Conservation (phyloP, 805 yeast genomes). For the Candida stauntonica region DNA sequence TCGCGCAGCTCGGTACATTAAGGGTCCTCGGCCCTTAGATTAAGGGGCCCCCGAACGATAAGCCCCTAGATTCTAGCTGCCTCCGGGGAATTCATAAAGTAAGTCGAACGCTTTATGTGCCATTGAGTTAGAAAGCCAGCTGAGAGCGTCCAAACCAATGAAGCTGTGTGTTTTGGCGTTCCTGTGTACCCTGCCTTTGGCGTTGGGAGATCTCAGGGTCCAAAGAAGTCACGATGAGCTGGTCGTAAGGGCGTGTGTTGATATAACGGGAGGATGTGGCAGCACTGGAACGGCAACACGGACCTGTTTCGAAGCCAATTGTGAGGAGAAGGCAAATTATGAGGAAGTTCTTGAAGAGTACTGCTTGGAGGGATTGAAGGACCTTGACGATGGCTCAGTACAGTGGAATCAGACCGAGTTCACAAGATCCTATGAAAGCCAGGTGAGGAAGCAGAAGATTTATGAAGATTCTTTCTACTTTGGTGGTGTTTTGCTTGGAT, state of each 20-base stretch:
- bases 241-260: background rate
- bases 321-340: background rate
- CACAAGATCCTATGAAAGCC: background rate
- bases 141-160: background rate
- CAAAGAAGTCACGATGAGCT: background rate
- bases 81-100: background rate
- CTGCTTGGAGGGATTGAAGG: background rate
- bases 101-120: background rate
- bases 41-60: too few relatives aligned
- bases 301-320: background rate
- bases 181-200: too few relatives aligned
- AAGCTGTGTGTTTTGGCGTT: background rate
- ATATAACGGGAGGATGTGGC: background rate
- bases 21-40: too few relatives aligned
- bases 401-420: background rate
- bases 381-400: background rate
- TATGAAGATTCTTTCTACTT: background rate
- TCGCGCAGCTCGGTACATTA: too few relatives aligned
- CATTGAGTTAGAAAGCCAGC: too few relatives aligned
- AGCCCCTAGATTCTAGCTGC: too few relatives aligned
- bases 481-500: background rate
- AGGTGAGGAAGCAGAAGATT: background rate
- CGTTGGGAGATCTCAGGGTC: background rate
- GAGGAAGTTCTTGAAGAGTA: background rate
- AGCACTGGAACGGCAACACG: background rate